These are phyloP conservation scores for Leccinum truebloodii DNA, from an alignment of 768 basidiomycete species.

Conservation along the genomic window DNA sequence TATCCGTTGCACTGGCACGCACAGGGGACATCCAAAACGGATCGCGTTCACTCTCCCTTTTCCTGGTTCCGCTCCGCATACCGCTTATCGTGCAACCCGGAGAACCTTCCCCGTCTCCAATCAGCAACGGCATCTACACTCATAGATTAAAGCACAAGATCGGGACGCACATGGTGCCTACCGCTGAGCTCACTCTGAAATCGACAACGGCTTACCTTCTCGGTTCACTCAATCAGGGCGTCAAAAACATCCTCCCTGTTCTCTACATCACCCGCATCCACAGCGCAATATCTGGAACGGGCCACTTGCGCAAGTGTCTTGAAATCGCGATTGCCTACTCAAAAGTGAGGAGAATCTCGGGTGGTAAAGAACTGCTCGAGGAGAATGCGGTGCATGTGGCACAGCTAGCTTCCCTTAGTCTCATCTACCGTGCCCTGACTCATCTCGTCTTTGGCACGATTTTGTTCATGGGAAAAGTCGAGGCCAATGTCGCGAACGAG, in stretches of 20 bases:
- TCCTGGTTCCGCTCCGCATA: constrained; percentile 62
- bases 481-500: constrained; percentile 50
- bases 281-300: constrained; percentile 57
- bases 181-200: constrained; percentile 69
- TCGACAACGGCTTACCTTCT: constrained; percentile 63
- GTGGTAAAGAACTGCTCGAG: constrained; percentile 49
- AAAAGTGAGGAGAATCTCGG: constrained; percentile 53
- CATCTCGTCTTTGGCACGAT: constrained; percentile 65
- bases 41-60: constrained; percentile 69
- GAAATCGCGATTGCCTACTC: constrained; percentile 68
- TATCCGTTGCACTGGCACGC: constrained; percentile 72
- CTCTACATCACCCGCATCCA: constrained; percentile 78
- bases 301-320: constrained; percentile 60
- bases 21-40: constrained; percentile 58
- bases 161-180: constrained; percentile 72
- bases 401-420: constrained; percentile 57
- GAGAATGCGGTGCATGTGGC: constrained; percentile 65
- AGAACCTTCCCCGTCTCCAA: constrained; percentile 44
- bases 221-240: constrained; percentile 57
- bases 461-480: constrained; percentile 58
- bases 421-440: constrained; percentile 65
- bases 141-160: constrained; percentile 81
- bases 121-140: constrained; percentile 64
- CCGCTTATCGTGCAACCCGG: constrained; percentile 49
- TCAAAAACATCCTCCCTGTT: constrained; percentile 67